Evolutionary conservation across 1,284 basidiomycete species (phyloP).

Genomic region (Austroboletus niveus): DNA sequence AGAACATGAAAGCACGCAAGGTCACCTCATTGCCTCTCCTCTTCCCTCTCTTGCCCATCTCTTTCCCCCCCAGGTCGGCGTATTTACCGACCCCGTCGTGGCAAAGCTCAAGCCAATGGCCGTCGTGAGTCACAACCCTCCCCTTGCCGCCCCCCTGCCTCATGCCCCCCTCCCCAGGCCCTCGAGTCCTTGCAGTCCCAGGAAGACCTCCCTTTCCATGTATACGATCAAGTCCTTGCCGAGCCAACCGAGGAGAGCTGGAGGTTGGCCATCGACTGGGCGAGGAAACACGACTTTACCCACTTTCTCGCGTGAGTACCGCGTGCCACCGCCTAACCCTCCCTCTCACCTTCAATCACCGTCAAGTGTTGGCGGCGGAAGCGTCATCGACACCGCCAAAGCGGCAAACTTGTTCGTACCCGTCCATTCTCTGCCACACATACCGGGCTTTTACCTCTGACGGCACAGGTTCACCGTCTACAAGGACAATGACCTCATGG

Average conservation of each 20-base stretch:
- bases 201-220: slow-evolving; percentile 73
- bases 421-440: not conserved
- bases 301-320: slow-evolving; percentile 82
- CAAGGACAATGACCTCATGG: slow-evolving; percentile 88
- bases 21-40: slow-evolving; percentile 33
- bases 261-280: slow-evolving; percentile 87
- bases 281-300: slow-evolving; percentile 82
- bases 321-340: not conserved
- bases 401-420: slow-evolving; percentile 79
- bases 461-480: slow-evolving; percentile 74
- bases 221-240: slow-evolving; percentile 82
- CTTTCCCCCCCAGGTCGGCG: slow-evolving; percentile 68
- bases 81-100: slow-evolving; percentile 90
- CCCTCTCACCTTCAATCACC: slow-evolving; percentile 1
- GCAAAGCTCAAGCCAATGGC: slow-evolving; percentile 82
- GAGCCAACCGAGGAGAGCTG: slow-evolving; percentile 93
- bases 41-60: slow-evolving; percentile 4
- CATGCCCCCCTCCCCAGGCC: slow-evolving; percentile 44
- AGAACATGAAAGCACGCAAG: slow-evolving; percentile 85
- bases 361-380: slow-evolving; percentile 86
- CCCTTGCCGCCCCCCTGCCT: not conserved
- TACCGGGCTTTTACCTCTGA: slow-evolving; percentile 1
- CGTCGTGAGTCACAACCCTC: slow-evolving; percentile 47
- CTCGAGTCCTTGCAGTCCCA: slow-evolving; percentile 75
- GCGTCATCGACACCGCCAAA: slow-evolving; percentile 95